Percentiles rank a stretch among this genome's conserved stretches.
These are phyloP conservation scores for Monosporozyma siamensis DNA, from an alignment of 805 yeast genomes.

Conservation along the genomic window DNA sequence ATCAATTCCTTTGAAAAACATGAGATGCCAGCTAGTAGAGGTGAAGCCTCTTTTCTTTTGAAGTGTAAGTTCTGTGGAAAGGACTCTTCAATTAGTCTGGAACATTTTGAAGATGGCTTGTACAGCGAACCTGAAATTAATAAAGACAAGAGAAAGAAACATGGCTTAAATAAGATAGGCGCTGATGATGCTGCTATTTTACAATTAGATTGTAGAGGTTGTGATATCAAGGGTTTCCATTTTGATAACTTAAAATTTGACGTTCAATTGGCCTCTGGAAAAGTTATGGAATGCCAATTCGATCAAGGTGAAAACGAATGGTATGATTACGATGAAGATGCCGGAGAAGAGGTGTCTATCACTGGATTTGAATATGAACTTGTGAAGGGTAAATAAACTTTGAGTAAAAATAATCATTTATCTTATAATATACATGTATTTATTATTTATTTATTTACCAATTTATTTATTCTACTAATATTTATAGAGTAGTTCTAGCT, in stretches of 20 bases:
- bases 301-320: conserved; percentile 78
- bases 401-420: background rate
- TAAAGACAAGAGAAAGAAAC: conserved; percentile 22
- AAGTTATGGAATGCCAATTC: conserved; percentile 28
- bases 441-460: background rate
- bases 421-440: background rate
- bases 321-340: conserved; percentile 90
- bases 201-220: conserved; percentile 78
- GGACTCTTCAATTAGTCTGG: conserved; percentile 21
- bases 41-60: conserved; percentile 77
- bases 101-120: conserved; percentile 18
- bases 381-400: conserved; percentile 27
- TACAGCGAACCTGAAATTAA: conserved; percentile 16
- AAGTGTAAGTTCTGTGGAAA: conserved; percentile 56
- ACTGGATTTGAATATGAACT: conserved; percentile 66
- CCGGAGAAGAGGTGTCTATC: conserved; percentile 70
- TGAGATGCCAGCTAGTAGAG: conserved; percentile 60
- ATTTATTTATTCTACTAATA: background rate
- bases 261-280: conserved; percentile 19
- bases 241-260: conserved; percentile 36
- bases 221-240: conserved; percentile 58
- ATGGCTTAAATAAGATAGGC: conserved; percentile 16
- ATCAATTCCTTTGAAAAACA: conserved; percentile 60
- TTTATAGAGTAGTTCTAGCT: too few relatives aligned
- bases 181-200: conserved; percentile 35